Evolutionary conservation across 495 filamentous ascomycete genomes (phyloP), one percentile per base, ranked within the genome.

Genomic region (Monascus purpureus): DNA sequence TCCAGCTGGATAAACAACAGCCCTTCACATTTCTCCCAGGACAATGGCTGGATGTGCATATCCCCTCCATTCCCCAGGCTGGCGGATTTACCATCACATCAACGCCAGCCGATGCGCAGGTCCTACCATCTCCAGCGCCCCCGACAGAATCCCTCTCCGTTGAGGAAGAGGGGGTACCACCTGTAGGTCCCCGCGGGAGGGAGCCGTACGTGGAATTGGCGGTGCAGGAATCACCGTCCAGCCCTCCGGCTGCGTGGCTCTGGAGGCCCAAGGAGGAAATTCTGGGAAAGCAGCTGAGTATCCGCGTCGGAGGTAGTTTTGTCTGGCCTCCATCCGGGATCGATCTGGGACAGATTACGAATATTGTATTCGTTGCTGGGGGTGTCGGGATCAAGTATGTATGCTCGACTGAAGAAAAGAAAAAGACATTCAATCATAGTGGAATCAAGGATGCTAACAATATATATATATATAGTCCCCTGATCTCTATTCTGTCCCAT

Each of bases 71-170:
- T 28, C 37, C 67, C 28, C 70, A 75, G 50, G 75, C 82, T 2
- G 84, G 83, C 6, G 84, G 83, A 4, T 93, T 88, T 61, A 90
- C 81, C 30, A 81, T 92, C 32, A 83, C 81, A n/a, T 88, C 82
- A 2, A 55, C 80, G 0, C 82, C 83, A 3, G 57, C 42, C 36
- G 57, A 47, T 48, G 54, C 55, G 29, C 41, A 53, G 24, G 41
- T 35, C 8, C 43, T 62, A 8, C 54, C 58, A 6, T 25, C 41
- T 9, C 44, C 47, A 6, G 49, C 50, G 13, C 25, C 42, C 13
- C 29, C 35, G 1, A 20, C 27, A 9, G 45, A 49, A 12, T 30
- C 52, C 2, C 29, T 35, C 2, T 29, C 47, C 4, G 44, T 32
- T 8, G 44, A 52, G 2, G 40, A 48, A 28, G 40, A 43, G 1